Percentiles rank a stretch among this genome's conserved stretches.
Evolutionary conservation across 495 filamentous ascomycete genomes (phyloP).

Genomic region (Pseudevernia furfuracea): DNA sequence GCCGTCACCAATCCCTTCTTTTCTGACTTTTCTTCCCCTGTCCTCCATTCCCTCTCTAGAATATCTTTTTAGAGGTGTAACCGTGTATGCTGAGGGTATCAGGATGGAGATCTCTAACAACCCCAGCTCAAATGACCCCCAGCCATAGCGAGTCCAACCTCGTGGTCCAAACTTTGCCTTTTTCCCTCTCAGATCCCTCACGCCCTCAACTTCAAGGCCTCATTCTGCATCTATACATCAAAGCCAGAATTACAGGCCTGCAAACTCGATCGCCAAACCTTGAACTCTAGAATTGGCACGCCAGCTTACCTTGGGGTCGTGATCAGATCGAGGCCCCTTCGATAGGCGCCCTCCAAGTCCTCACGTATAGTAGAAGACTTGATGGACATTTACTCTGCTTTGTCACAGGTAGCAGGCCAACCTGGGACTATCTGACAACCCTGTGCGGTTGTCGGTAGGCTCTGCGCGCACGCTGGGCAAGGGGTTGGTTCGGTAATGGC

Average conservation of each 20-base stretch:
- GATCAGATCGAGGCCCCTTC: not conserved
- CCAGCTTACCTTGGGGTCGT: not conserved
- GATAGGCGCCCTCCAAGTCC: slow-evolving; percentile 14
- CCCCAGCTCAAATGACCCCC: too few relatives aligned
- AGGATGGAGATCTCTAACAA: too few relatives aligned
- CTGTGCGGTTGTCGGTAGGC: not conserved
- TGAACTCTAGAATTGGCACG: not conserved
- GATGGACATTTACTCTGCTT: slow-evolving; percentile 14
- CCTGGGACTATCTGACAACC: not conserved
- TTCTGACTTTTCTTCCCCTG: too few relatives aligned
- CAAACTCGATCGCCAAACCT: too few relatives aligned
- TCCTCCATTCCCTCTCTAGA: too few relatives aligned
- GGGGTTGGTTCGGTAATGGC: not conserved
- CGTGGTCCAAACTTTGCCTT: not conserved
- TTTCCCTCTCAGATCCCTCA: not conserved
- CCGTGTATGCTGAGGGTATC: too few relatives aligned
- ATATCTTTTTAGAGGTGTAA: too few relatives aligned
- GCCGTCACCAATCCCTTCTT: too few relatives aligned
- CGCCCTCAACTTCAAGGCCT: not conserved
- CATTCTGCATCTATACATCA: too few relatives aligned
- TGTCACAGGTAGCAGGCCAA: slow-evolving; percentile 1
- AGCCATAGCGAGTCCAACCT: too few relatives aligned
- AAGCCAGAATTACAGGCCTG: not conserved
- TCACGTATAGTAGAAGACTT: slow-evolving; percentile 18
- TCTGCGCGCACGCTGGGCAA: not conserved